A percentile compares a stretch with the other conserved stretches of the same genome.
These are phyloP conservation scores for Talaromyces rugulosus DNA, from an alignment of 2,329 filamentous ascomycete genomes.

Conservation along the genomic window DNA sequence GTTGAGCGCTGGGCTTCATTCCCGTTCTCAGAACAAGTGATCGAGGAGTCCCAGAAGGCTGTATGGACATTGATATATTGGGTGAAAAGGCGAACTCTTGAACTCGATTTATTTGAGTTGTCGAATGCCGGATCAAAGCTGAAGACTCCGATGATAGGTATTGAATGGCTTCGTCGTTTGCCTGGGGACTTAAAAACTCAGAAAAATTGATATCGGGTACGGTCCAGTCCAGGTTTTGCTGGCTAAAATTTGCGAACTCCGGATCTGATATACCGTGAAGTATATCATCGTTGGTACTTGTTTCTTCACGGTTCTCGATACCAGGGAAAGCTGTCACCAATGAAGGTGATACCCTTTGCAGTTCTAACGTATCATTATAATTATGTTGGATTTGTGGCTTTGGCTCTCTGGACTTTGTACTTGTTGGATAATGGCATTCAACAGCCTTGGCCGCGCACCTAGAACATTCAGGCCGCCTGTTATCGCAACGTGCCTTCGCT, in stretches of 20 bases:
- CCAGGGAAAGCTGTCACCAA: background rate
- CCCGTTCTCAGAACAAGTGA: constrained; percentile 19
- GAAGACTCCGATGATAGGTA: background rate
- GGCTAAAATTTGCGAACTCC: background rate
- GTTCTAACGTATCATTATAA: background rate
- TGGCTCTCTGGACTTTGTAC: constrained; percentile 9
- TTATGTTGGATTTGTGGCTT: background rate
- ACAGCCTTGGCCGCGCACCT: constrained; percentile 33
- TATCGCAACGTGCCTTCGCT: constrained; percentile 38
- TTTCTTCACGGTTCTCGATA: background rate
- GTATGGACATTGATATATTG: constrained; percentile 7
- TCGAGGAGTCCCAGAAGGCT: background rate
- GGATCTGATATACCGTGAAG: background rate
- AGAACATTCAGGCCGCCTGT: constrained; percentile 33
- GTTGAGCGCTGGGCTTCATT: constrained; percentile 23
- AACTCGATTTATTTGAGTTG: background rate
- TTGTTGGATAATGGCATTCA: constrained; percentile 34
- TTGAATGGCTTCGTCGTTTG: background rate
- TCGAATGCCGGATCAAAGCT: background rate
- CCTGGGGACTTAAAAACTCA: background rate
- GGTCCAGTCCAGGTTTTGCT: background rate
- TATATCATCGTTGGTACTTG: background rate
- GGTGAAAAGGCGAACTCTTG: background rate
- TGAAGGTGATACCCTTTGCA: background rate
- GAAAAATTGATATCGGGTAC: constrained; percentile 2